Evolutionary conservation across 2,329 filamentous ascomycete genomes (phyloP).

Genomic region (Sporothrix humicola): DNA sequence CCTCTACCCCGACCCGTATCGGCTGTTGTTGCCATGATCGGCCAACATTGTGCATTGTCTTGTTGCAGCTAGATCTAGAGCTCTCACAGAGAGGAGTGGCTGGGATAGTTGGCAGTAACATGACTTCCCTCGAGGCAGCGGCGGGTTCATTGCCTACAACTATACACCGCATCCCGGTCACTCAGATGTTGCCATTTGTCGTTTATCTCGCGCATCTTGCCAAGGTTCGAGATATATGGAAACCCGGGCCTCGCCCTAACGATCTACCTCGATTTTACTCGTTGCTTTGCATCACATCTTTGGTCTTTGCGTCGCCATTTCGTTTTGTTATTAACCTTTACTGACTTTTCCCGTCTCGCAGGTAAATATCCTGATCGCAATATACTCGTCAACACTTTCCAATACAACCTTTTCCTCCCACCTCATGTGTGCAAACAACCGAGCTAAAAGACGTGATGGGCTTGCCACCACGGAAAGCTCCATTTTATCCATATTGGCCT

Average conservation of each 20-base stretch:
- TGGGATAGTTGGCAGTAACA: too few relatives aligned
- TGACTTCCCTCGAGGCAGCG: too few relatives aligned
- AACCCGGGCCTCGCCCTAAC: conserved; percentile 6
- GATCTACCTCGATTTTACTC: not conserved
- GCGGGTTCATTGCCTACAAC: too few relatives aligned
- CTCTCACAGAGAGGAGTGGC: too few relatives aligned
- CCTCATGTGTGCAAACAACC: conserved; percentile 9
- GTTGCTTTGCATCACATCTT: not conserved
- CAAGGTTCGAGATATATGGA: conserved; percentile 1
- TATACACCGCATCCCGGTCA: not conserved
- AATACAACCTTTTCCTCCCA: not conserved
- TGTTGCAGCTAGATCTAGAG: too few relatives aligned
- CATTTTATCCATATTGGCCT: conserved; percentile 22
- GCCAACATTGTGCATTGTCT: too few relatives aligned
- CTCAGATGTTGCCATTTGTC: not conserved
- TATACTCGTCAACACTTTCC: not conserved
- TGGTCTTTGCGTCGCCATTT: not conserved
- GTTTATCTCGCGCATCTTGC: not conserved
- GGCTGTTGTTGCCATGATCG: not conserved
- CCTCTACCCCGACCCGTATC: not conserved
- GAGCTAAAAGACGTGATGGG: conserved; percentile 12
- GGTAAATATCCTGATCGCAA: not conserved
- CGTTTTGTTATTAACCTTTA: not conserved
- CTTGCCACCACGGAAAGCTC: not conserved
- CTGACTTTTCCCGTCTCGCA: not conserved